A percentile compares a stretch with the other conserved stretches of the same genome.
Conservation (phyloP, 1,139 yeast species). For the Kluyveromyces sp. region DNA sequence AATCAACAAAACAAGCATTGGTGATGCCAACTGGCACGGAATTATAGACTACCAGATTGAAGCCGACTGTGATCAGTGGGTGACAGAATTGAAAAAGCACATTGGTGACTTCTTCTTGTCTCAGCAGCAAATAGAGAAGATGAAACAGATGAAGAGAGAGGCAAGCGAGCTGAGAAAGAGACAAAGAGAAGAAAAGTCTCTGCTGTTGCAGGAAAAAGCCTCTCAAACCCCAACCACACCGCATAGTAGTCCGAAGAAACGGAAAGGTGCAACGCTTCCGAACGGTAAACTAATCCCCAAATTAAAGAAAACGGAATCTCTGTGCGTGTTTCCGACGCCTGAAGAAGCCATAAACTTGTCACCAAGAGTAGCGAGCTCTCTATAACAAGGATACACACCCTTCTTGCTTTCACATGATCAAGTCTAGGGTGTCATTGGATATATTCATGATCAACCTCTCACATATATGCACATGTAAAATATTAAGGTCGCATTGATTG, state of each 20-base stretch:
- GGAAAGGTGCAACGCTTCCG: slow-evolving; percentile 1
- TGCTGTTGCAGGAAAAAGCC: background rate
- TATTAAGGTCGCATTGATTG: background rate
- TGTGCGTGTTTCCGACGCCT: slow-evolving; percentile 2
- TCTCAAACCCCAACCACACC: slow-evolving; percentile 1
- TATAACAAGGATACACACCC: too few species aligned
- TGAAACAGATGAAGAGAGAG: slow-evolving; percentile 27
- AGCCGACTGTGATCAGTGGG: slow-evolving; percentile 80
- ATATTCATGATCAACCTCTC: background rate
- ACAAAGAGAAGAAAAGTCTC: slow-evolving; percentile 13
- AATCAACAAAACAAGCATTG: slow-evolving; percentile 45
- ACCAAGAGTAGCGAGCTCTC: slow-evolving; percentile 1
- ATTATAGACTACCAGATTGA: slow-evolving; percentile 52
- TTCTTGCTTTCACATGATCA: too few species aligned
- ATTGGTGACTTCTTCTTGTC: slow-evolving; percentile 31
- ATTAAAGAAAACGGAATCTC: slow-evolving; percentile 3
- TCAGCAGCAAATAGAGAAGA: slow-evolving; percentile 27
- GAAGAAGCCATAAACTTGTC: background rate
- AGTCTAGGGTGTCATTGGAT: background rate
- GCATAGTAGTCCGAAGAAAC: slow-evolving; percentile 7
- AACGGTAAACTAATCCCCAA: slow-evolving; percentile 1
- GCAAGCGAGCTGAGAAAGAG: slow-evolving; percentile 28
- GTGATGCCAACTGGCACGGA: slow-evolving; percentile 48
- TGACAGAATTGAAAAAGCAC: slow-evolving; percentile 30
- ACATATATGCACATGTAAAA: background rate